Evolutionary conservation across 2,329 filamentous ascomycete genomes (phyloP), one percentile per base, ranked within the genome.

Genomic region (Blastomyces percursus): DNA sequence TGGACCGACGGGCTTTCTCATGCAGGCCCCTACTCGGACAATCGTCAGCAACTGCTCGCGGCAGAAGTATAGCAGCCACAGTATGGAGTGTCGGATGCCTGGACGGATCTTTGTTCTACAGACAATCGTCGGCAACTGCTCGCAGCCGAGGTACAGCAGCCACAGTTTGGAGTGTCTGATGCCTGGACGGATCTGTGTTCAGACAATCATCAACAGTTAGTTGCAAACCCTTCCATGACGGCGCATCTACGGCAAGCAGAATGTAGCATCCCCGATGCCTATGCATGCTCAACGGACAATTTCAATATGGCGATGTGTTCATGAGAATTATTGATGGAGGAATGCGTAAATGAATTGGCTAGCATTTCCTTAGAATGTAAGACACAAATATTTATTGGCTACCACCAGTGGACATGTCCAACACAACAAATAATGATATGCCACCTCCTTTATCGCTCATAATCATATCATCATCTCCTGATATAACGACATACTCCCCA

Each of bases 391-490:
- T 46, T 46, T 46, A 46, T 46, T 46, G 42, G 42, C 42, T n/a
- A n/a, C n/a, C 16, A 46, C 42, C 42, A 46, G 16, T 46, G 42
- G 42, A 46, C 57, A 59, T 42, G 57, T 46, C 35, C 57, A 59
- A 59, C 44, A 59, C n/a, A 59, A 59, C 57, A 42, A 59, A 44
- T 59, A 59, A 59, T 42, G 32, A 59, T 59, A 59, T 46, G 35
- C 57, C 57, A 1, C 57, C 57, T 44, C 57, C 57, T 59, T 59
- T 59, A 44, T 59, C 42, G 24, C 57, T 59, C 35, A 59, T 42
- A 44, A 44, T 59, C 57, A 59, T 44, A 59, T 42, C 42, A 48
- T 42, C 57, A 59, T 59, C 35, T 38, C 56, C 56, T 44, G 40
- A 59, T 27, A 59, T 24, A 44, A 59, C 32, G 21, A 44, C 24